Evolutionary conservation across 1,284 basidiomycete species (phyloP), one percentile per base, ranked within the genome.

Genomic region (Amylostereum areolatum): DNA sequence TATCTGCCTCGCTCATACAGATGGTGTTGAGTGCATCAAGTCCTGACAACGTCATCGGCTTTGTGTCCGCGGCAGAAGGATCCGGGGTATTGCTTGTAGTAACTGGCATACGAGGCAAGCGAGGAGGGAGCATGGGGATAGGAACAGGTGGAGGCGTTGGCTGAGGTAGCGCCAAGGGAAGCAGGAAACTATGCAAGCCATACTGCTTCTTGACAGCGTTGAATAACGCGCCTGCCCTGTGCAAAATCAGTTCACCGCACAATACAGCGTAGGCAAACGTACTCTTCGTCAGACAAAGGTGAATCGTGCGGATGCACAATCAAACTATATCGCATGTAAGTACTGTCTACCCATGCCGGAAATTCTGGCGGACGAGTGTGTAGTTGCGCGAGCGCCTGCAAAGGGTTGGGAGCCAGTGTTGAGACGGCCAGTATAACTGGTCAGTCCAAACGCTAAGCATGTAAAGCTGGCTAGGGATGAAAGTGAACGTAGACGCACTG

Each of bases 151-250:
- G 65, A 1, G 85, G 83, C 0, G 76, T 73, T 10, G 81, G 73
- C 30, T 71, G 71, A 4, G 86, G 83, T 25, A 89, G 67, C 25
- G 67, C 62, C 5, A 91, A 69, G 10, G 77, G 65, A 45, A 91
- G 75, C 4, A 91, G 70, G 62, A 83, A 86, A 43, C 76, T 78
- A 58, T 91, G 80, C 11, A 89, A 67, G 12, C 87, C 88, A 63
- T 80, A 86, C 61, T 90, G 88, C 60, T 87, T 90, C 74, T 85
- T 91, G 47, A 86, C 81, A 1, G 88, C 88, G 59, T 90, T 91
- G 62, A 81, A 84, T 10, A 91, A 70, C 3, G 88, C 85, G 36
- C 72, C 74, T 33, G 85, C 83, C 67, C 88, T 91, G 56, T 11
- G 50, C 10, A 47, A 47, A 33, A 42, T 50, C 41, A 46, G 9